Evolutionary conservation across 2,329 filamentous ascomycete genomes (phyloP).

Genomic region (Colletotrichum somersetense): DNA sequence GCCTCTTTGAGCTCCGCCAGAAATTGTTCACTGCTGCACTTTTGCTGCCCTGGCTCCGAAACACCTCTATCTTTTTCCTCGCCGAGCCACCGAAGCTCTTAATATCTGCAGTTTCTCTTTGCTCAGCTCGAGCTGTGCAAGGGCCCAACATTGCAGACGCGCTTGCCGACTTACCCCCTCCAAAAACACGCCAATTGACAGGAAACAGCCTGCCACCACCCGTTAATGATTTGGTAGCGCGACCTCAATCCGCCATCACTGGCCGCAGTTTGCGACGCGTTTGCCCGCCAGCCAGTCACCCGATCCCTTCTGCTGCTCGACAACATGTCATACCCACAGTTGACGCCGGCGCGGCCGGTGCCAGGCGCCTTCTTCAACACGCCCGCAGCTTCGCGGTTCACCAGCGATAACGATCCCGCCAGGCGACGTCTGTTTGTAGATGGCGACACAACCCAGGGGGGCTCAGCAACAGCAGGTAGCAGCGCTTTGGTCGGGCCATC

Average conservation of each 20-base stretch:
- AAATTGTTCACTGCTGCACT: conserved; percentile 50
- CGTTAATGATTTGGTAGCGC: conserved; percentile 49
- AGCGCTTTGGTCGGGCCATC: conserved; percentile 26
- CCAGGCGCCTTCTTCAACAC: conserved; percentile 84
- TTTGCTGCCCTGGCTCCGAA: conserved; percentile 23
- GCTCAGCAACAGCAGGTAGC: conserved; percentile 23
- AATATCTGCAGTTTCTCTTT: conserved; percentile 19
- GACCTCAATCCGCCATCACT: conserved; percentile 40
- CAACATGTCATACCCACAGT: conserved; percentile 67
- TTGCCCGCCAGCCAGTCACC: conserved; percentile 24
- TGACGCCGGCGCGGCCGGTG: conserved; percentile 78
- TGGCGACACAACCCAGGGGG: conserved; percentile 33
- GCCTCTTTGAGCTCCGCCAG: conserved; percentile 48
- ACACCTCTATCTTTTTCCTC: conserved; percentile 37
- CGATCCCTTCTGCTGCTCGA: conserved; percentile 32
- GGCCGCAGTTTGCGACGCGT: conserved; percentile 42
- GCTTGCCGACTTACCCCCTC: neutral
- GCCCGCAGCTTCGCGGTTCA: conserved; percentile 66
- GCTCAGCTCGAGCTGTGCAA: conserved; percentile 33
- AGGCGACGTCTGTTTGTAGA: conserved; percentile 65
- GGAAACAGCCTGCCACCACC: conserved; percentile 38
- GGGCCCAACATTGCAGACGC: conserved; percentile 9
- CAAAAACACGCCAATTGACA: conserved; percentile 26
- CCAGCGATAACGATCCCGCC: conserved; percentile 56
- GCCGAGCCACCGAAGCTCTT: conserved; percentile 35